A percentile compares a stretch with the other conserved stretches of the same genome.
Conservation (phyloP, 2,329 filamentous ascomycete genomes). For the Claviceps sp. region DNA sequence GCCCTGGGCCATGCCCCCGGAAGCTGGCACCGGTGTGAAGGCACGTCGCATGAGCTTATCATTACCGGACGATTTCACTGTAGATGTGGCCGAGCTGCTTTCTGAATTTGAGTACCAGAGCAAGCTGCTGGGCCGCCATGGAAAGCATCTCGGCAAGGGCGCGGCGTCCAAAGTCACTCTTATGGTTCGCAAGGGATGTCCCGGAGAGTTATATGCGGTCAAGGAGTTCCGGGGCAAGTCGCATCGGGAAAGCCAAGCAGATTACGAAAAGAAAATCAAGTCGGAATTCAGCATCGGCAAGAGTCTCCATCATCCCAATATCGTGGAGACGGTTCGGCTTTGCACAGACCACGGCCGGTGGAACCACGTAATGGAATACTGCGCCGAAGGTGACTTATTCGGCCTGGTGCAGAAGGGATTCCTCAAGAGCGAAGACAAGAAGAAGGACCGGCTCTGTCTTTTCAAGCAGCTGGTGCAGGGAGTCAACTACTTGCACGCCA, state of each 20-base stretch:
- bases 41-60: slow-evolving; percentile 64
- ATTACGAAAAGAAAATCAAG: slow-evolving; percentile 82
- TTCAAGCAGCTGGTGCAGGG: slow-evolving; percentile 84
- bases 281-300: slow-evolving; percentile 83
- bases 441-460: slow-evolving; percentile 62
- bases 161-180: slow-evolving; percentile 71
- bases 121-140: slow-evolving; percentile 57
- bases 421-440: slow-evolving; percentile 49
- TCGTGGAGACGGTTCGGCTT: slow-evolving; percentile 66
- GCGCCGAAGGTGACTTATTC: slow-evolving; percentile 69
- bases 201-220: slow-evolving; percentile 61
- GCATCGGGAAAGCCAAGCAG: slow-evolving; percentile 52
- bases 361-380: slow-evolving; percentile 93
- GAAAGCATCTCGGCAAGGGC: slow-evolving; percentile 67
- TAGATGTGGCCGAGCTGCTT: slow-evolving; percentile 55
- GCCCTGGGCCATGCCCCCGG: slow-evolving; percentile 49
- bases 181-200: slow-evolving; percentile 58
- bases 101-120: slow-evolving; percentile 55
- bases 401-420: slow-evolving; percentile 58
- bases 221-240: slow-evolving; percentile 75
- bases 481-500: slow-evolving; percentile 65
- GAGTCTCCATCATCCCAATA: slow-evolving; percentile 74
- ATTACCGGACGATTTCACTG: slow-evolving; percentile 59
- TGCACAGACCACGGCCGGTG: slow-evolving; percentile 63
- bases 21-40: slow-evolving; percentile 62